phyloP scores from a whole-genome alignment of 208 protist genomes.

The Wallacemonas rigidus region DNA sequence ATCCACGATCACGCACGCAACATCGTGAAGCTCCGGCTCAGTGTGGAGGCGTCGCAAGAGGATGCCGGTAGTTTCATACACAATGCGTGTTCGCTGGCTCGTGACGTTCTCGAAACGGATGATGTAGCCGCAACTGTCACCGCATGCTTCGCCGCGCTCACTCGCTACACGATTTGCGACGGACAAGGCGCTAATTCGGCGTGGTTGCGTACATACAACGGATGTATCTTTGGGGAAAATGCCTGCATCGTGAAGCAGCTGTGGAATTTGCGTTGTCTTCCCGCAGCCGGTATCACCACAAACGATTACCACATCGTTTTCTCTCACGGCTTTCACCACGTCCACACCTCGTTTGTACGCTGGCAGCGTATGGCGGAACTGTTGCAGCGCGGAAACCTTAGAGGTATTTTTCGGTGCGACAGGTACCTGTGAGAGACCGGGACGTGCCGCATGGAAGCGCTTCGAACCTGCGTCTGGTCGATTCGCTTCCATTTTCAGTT shows the following conservation, averaged over 20 bases:
- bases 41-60: constrained; percentile 95
- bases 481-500: constrained; percentile 44
- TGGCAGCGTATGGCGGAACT: constrained; percentile 64
- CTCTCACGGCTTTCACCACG: constrained; percentile 60
- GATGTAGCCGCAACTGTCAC: constrained; percentile 88
- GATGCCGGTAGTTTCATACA: constrained; percentile 99
- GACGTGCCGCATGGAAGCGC: constrained; percentile 42
- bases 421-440: constrained; percentile 29
- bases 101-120: constrained; percentile 89
- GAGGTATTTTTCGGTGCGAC: constrained; percentile 1
- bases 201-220: constrained; percentile 90
- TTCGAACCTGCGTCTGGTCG: constrained; percentile 16
- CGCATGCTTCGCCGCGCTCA: constrained; percentile 82
- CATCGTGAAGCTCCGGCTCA: constrained; percentile 88
- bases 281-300: constrained; percentile 98
- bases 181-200: constrained; percentile 89
- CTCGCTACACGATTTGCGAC: constrained; percentile 89
- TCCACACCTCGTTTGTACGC: constrained; percentile 48
- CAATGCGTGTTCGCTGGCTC: constrained; percentile 90
- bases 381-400: constrained; percentile 32
- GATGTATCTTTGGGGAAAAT: constrained; percentile 58
- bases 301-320: constrained; percentile 78
- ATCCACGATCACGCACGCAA: constrained; percentile 87
- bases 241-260: constrained; percentile 70
- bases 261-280: constrained; percentile 97